Base-by-base conservation (phyloP, 805 yeast species). In the Wickerhamiella alocasiicola region DNA sequence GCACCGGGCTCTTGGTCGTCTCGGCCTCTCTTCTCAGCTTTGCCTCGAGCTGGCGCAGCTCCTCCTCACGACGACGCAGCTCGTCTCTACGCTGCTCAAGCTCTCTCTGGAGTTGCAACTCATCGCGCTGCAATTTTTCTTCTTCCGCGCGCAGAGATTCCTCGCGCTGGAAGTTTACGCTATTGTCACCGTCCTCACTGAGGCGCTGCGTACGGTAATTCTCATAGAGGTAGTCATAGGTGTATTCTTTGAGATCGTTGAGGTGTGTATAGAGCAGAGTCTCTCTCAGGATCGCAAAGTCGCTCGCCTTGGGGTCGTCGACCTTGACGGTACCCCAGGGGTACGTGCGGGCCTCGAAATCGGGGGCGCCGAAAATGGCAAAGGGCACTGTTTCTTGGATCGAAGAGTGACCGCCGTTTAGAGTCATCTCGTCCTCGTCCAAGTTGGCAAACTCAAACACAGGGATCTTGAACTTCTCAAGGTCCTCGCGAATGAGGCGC, bases 131-230 rank as follows among this genome's bases (percentile, higher is more conserved):
- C 55, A 85, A 69, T 62, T 93, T 73, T 62, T 82, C 94, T 63
- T 85, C 95, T 61, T 85, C 95, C 40, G 78, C 65, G 53, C 81
- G 76, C 53, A 84, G 81, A 62, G 83, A 93, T 61, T 83, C 94
- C 60, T 85, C 96, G 60, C 88, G 81, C 29, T 75, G 73, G 39
- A 70, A 50, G 46, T 70, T 71, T 5, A 72, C 67, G 34, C 60
- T 57, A 43, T 56, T 56, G 32, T 39, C 31, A 20, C 34, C 34
- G 45, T 74, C 78, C 23, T 81, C 78, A 21, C 83, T 75, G 47
- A 81, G 69, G 13, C 87, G 85, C 54, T 77, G 84, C 7, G 95
- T 81, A 69, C 96, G 78, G 62, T 85, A 85, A 56, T 76, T 78
- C 60, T 85, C 96, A 60, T 85, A 85, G 48, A 85, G 65, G 30